These are phyloP conservation scores for Candida michaelii DNA, from an alignment of 805 yeast genomes.

Conservation along the genomic window DNA sequence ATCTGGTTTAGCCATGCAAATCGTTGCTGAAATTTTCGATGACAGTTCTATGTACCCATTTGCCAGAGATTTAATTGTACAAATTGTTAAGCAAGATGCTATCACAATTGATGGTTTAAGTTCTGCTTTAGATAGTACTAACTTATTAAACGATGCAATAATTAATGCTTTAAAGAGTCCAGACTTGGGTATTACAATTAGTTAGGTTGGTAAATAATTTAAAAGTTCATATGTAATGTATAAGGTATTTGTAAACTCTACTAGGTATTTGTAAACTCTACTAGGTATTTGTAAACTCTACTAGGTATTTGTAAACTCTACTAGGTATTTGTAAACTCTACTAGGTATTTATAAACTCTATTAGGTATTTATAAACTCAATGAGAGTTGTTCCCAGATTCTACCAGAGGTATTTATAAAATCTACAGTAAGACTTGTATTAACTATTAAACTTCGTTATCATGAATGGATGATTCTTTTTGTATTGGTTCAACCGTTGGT, in stretches of 20 bases:
- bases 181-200: conserved; percentile 17
- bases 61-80: conserved; percentile 23
- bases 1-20: conserved; percentile 30
- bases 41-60: conserved; percentile 23
- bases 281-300: too few species aligned
- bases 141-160: conserved; percentile 18
- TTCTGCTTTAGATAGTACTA: conserved; percentile 17
- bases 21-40: conserved; percentile 23
- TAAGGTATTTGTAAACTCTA: neutral
- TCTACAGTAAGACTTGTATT: too few species aligned
- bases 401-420: too few species aligned
- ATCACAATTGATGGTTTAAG: conserved; percentile 17
- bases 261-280: too few species aligned
- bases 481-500: neutral
- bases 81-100: conserved; percentile 22
- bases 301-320: too few species aligned
- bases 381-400: too few species aligned
- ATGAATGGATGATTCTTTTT: neutral
- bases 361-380: too few species aligned
- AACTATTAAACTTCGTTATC: neutral
- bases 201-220: conserved; percentile 1
- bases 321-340: too few species aligned
- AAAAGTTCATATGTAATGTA: neutral
- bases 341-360: too few species aligned
- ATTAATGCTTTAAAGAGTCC: conserved; percentile 17